Base-by-base conservation (phyloP, 805 yeast genomes). In the Candida loeiensis region DNA sequence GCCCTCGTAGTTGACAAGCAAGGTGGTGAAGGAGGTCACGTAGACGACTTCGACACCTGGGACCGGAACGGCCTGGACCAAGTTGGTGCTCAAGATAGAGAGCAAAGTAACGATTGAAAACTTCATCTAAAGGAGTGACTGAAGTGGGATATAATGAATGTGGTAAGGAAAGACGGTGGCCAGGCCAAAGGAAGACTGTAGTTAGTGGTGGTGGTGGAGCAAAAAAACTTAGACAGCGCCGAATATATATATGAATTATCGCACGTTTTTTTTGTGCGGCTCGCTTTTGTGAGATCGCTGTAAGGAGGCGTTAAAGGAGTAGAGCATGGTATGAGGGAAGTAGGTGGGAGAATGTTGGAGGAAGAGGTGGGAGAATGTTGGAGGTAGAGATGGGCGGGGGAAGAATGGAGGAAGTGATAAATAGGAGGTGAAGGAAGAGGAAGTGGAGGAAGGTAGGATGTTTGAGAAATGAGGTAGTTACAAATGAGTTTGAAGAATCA, bases 41-140 rank as follows among this genome's bases (percentile, higher is more conserved):
- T 39, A 46, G 18, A 56, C 59, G 15, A 55, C 48, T 8, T 54
- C 49, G 25, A 57, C 34, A 24, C 46, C 62, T 14, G 67, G 66
- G 33, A 52, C 63, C 12, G 65, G 61, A 22, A 47, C 47, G 31
- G 58, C 57, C 29, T 39, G 31, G 17, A 45, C 54, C 21, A 44
- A 16, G 22, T 25, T 32, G 25, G 45, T 37, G 22, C 39, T 36
- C 20, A 53, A 39, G 19, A 50, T 42, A 18, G 55, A 43, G 22
- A 56, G 45, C 36, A 49, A 38, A 34, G 52, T 30, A 22, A 31
- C 39, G 32, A 33, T 18, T 13, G 52, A 37, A 19, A 46, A 49
- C 37, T 48, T 53, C 56, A 54, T 52, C 29, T 19, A 17, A 35
- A 43, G 43, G 42, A 39, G 32, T 25, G 40, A 39, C 38, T 39